Base-by-base conservation (phyloP, 805 yeast genomes). In the Nakazawaea pomicola region DNA sequence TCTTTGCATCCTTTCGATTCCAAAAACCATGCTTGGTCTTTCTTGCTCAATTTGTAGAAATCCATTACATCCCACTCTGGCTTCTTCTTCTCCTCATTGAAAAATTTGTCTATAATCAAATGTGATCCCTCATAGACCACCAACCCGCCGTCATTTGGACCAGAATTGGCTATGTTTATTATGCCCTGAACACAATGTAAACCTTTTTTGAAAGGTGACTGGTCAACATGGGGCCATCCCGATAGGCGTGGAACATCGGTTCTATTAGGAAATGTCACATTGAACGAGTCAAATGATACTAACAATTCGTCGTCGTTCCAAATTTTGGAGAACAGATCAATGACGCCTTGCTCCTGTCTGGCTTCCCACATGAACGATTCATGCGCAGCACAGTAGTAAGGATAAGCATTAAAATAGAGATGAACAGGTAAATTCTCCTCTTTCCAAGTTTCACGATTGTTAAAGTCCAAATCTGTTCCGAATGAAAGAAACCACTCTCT, bases 211-310 rank as follows among this genome's bases (percentile, higher is more conserved):
- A 40, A 54, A 4, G 62, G 62, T n/a, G 59, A 53, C 42, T 58
- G 63, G 38, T 60, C 63, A 21, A 60, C 51, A 50, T 60, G 65
- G 20, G 55, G 61, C 65, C 65, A 60, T n/a, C 51, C 43, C 3
- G 14, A 36, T 7, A 35, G 20, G 3, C 36, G 31, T n/a, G 33
- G 34, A 31, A 41, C 41, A 36, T 50, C 47, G 14, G 41, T 38
- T 36, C 43, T 49, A 23, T 36, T 53, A 4, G 63, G 65, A 17
- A 59, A 46, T 7, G 55, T 49, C 24, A 58, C 44, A 41, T 59
- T 60, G n/a, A 60, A 31, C 7, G 53, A 53, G 42, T 59, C 65
- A 43, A 58, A 59, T 14, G 60, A 54, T 16, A 56, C 63, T 4
- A 59, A 40, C 23, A 60, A 41, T 33, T 60, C 56, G 33, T 59